These are phyloP conservation scores for Candida orba DNA, from an alignment of 805 yeast genomes.

Conservation along the genomic window DNA sequence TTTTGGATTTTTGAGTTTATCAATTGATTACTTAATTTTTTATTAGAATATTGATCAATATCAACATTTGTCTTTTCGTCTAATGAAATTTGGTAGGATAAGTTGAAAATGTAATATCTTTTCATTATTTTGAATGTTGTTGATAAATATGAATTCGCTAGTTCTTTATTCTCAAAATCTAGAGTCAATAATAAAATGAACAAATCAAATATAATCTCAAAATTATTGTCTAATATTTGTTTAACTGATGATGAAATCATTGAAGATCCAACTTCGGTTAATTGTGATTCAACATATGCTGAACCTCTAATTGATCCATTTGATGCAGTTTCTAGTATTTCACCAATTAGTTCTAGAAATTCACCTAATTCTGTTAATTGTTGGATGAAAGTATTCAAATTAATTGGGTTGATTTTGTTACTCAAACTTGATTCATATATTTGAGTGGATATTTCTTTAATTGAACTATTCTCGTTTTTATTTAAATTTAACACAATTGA, in stretches of 20 bases:
- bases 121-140: conserved; percentile 14
- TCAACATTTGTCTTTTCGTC: conserved; percentile 10
- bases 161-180: conserved; percentile 28
- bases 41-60: conserved; percentile 14
- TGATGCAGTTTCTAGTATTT: conserved; percentile 26
- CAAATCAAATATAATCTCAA: conserved; percentile 26
- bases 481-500: conserved; percentile 20
- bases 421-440: conserved; percentile 38
- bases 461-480: conserved; percentile 23
- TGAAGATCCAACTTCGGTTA: conserved; percentile 19
- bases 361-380: conserved; percentile 33
- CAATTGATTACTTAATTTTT: background rate
- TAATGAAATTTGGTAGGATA: conserved; percentile 13
- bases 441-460: conserved; percentile 21
- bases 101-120: conserved; percentile 14
- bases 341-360: conserved; percentile 30
- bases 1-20: conserved; percentile 7
- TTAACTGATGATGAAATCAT: conserved; percentile 22
- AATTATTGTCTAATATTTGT: conserved; percentile 24
- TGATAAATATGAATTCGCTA: conserved; percentile 11
- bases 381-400: conserved; percentile 32
- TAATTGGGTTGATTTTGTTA: conserved; percentile 32
- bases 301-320: conserved; percentile 1
- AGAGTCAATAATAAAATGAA: conserved; percentile 29
- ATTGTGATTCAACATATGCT: conserved; percentile 12